Evolutionary conservation across 345 rosid genomes (phyloP), one percentile per base, ranked within the genome.

Genomic region (Physaria fendleri): DNA sequence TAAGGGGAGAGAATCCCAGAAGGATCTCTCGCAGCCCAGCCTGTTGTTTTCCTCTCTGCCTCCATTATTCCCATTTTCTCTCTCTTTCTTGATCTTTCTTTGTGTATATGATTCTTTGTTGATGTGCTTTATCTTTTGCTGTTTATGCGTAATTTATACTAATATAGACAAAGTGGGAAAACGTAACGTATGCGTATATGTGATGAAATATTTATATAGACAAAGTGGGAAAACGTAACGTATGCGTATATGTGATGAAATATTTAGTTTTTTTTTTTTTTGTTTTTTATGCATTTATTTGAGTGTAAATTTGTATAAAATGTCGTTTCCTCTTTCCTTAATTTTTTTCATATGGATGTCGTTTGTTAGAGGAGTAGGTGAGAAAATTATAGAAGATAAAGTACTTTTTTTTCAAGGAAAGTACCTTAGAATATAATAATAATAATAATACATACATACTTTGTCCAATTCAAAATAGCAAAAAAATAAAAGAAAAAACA

Each of bases 1-100:
- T 78, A 84, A 45, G 95, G 89, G 24, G 97, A 77, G 22, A 85
- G 81, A 29, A 64, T 2, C 0, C 95, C 97, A 8, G 95, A 83
- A 3, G 94, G 74, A 27, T 85, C 91, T 74, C 80, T 72, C 1
- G 95, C 95, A 23, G 97, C 97, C 87, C 83, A 83, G 8, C 97
- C 97, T 0, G 69, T 63, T 17, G 72, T 59, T 51, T 71, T 59
- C 52, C 28, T 65, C 56, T 58, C 71, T 4, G 22, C 51, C 39
- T 62, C 69, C 30, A 47, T 24, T 63, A 40, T 50, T 5, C 74
- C 74, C 74, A 70, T 70, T 50, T 24, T 49, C 22, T 21, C 17
- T 49, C 14, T 52, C 6, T 58, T 18, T 54, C 11, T 56, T 13
- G 32, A 11, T 59, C 24, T 56, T 10, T 58, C n/a, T 27, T 17